Evolutionary conservation across 2,329 filamentous ascomycete genomes (phyloP), one percentile per base, ranked within the genome.

Genomic region (Chaetomiaceae sp.): DNA sequence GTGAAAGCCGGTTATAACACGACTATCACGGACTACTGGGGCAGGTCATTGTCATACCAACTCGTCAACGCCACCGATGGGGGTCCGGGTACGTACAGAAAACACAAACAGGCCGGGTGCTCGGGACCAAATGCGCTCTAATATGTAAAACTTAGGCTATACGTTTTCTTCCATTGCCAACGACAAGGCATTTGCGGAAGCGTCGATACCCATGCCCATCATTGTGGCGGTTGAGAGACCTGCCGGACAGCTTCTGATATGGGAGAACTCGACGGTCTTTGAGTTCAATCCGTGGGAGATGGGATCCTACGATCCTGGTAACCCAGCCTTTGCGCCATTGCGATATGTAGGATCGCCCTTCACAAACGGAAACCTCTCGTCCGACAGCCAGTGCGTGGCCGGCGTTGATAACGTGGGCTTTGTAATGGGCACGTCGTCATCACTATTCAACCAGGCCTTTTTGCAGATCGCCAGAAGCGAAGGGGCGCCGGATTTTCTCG

Each of bases 11-110:
- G 82, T 1, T 89, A 76, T 64, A 73, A 84, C 40, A 81, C 79
- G 2, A 86, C 88, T 6, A 76, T 96, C 51, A 95, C 90, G 0
- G 90, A 96, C 72, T 89, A 90, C 68, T 95, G 90, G 86, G 88
- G 87, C 25, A 86, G 90, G 55, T 87, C 87, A 44, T 77, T 95
- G 18, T 86, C 85, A 1, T 94, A 87, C 70, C 90, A 96, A 71
- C 79, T 96, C 41, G 79, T 95, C 66, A 87, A 91, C 65, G 86
- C 81, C 5, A 78, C 77, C 1, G 71, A 87, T 56, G 90, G 90
- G 30, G 90, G 88, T 0, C 81, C 85, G 9, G 77, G 37, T 50
- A n/a, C n/a, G n/a, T n/a, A n/a, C n/a, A n/a, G n/a, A n/a, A n/a
- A n/a, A n/a, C n/a, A n/a, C n/a, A n/a, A n/a, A n/a, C n/a, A n/a